Conservation (phyloP, 345 rosid species). For the Eucalyptus globulus region DNA sequence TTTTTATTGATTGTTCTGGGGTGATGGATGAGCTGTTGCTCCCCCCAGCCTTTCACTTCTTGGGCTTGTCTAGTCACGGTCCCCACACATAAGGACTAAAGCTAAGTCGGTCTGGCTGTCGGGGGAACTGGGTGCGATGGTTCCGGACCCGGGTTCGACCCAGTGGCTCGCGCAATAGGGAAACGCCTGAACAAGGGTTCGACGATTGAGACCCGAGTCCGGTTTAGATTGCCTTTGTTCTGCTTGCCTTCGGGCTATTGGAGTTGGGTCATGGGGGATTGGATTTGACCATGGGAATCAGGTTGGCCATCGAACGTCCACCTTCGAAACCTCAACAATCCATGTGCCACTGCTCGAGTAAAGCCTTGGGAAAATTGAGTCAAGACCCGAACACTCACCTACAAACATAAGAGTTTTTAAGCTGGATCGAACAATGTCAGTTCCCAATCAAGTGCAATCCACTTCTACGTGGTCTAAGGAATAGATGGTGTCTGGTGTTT, state of each 20-base stretch:
- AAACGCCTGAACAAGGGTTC: background rate
- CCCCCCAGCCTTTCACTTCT: too few species aligned
- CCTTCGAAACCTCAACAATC: background rate
- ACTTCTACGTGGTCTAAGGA: background rate
- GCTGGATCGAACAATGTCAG: accelerated
- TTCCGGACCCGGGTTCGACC: background rate
- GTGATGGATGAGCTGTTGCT: background rate
- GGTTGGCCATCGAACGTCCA: accelerated
- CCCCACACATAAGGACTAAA: background rate
- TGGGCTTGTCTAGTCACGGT: background rate
- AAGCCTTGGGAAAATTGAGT: background rate
- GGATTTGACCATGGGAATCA: background rate
- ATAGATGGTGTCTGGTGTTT: background rate
- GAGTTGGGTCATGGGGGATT: background rate
- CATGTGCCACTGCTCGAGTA: background rate
- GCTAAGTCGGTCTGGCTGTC: background rate
- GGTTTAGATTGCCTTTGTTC: accelerated
- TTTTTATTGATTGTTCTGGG: background rate
- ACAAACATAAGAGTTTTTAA: background rate
- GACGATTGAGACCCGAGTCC: background rate
- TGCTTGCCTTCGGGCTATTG: background rate
- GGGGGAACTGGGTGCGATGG: background rate
- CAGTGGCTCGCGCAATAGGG: background rate
- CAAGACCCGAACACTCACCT: background rate
- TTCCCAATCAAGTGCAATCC: background rate